Conservation (phyloP, 441 rosid species). For the Melastoma candidum region DNA sequence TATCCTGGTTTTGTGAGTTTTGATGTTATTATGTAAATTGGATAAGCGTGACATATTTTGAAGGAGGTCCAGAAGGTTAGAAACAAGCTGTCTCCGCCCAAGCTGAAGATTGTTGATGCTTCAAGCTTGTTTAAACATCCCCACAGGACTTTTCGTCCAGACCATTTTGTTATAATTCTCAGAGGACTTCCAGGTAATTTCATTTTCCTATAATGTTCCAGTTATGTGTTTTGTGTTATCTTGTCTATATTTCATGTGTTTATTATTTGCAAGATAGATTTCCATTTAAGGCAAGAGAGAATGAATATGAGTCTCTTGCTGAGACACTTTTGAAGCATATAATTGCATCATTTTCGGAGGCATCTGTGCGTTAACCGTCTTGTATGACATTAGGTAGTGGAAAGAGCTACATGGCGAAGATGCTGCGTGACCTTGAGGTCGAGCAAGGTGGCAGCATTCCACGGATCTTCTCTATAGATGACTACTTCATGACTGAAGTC, state of each 20-base stretch:
- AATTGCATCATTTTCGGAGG: too few relatives aligned
- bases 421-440: slow-evolving; percentile 80
- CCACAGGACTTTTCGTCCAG: slow-evolving; percentile 54
- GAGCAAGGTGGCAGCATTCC: slow-evolving; percentile 84
- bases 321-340: too few relatives aligned
- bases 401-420: slow-evolving; percentile 88
- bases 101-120: slow-evolving; percentile 52
- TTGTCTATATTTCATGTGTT: too few relatives aligned
- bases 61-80: slow-evolving; percentile 25
- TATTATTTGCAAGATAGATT: too few relatives aligned
- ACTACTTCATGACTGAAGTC: slow-evolving; percentile 94
- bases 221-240: background rate
- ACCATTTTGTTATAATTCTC: slow-evolving; percentile 71
- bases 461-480: slow-evolving; percentile 96
- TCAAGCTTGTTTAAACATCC: slow-evolving; percentile 62
- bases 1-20: too few relatives aligned
- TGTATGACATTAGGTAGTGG: slow-evolving; percentile 59
- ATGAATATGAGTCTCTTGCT: too few relatives aligned
- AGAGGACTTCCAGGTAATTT: slow-evolving; percentile 81
- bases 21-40: slow-evolving; percentile 18
- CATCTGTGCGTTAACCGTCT: slow-evolving; percentile 1
- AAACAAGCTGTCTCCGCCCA: slow-evolving; percentile 28
- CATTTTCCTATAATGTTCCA: background rate
- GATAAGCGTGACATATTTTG: slow-evolving; percentile 25
- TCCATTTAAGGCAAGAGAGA: too few relatives aligned